A percentile compares a stretch with the other conserved stretches of the same genome.
These are phyloP conservation scores for Shiraia bambusicola DNA, from an alignment of 2,329 filamentous ascomycete species.

Conservation along the genomic window DNA sequence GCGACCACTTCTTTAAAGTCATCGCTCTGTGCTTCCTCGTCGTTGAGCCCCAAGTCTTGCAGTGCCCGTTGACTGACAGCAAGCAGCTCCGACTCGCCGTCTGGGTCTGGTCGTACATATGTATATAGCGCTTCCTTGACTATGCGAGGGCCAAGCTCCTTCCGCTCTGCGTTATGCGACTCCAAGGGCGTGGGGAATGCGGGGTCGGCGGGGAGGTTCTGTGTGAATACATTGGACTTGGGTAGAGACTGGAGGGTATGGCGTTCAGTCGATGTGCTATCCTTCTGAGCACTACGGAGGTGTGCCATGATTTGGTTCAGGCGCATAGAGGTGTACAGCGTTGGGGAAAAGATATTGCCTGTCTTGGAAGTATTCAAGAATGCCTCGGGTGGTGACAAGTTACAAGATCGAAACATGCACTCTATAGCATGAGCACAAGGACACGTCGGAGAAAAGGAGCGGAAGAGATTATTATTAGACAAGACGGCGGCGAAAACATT, in stretches of 20 bases:
- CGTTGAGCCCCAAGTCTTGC: constrained; percentile 73
- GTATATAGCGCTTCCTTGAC: constrained; percentile 87
- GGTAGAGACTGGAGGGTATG: constrained; percentile 56
- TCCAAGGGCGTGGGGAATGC: constrained; percentile 75
- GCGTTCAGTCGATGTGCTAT: constrained; percentile 11
- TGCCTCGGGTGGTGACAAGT: constrained; percentile 8
- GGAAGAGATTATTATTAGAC: constrained; percentile 7
- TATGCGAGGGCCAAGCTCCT: constrained; percentile 74
- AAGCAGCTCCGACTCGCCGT: constrained; percentile 74
- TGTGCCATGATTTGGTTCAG: constrained; percentile 50
- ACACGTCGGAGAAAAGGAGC: constrained; percentile 8
- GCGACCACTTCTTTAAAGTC: constrained; percentile 77
- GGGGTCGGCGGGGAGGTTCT: constrained; percentile 71
- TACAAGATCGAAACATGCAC: constrained; percentile 12
- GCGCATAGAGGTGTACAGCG: constrained; percentile 29
- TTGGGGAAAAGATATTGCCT: constrained; percentile 7
- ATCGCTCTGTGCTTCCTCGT: constrained; percentile 67
- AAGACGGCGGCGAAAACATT: constrained; percentile 18
- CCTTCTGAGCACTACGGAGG: constrained; percentile 35
- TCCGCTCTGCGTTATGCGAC: constrained; percentile 79
- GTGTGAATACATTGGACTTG: constrained; percentile 66
- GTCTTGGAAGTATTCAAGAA: constrained; percentile 3
- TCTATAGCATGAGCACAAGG: neutral
- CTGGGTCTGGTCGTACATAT: constrained; percentile 79
- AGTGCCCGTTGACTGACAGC: constrained; percentile 78